These are phyloP conservation scores for Coriolopsis trogii DNA, from an alignment of 1,284 basidiomycete genomes.

Conservation along the genomic window DNA sequence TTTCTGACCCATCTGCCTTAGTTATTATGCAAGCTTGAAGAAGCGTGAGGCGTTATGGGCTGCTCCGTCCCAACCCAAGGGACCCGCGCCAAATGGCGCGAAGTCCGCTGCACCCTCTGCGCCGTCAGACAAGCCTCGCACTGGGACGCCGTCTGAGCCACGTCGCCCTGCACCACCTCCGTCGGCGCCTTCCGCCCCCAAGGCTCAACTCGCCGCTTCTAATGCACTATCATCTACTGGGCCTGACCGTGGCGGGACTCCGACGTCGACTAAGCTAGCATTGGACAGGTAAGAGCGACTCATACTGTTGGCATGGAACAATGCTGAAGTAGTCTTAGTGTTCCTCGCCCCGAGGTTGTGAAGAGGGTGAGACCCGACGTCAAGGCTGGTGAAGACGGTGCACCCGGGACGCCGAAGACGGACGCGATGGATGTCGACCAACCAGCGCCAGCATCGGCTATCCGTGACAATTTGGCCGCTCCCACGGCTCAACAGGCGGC, in stretches of 20 bases:
- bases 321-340: conserved; percentile 40
- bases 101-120: conserved; percentile 35
- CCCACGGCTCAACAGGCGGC: conserved; percentile 1
- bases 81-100: conserved; percentile 32
- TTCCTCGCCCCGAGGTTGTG: conserved; percentile 77
- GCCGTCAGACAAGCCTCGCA: conserved; percentile 44
- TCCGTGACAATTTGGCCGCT: conserved; percentile 2
- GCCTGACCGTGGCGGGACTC: conserved; percentile 20
- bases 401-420: conserved; percentile 23
- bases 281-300: conserved; percentile 59
- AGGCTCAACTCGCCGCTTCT: conserved; percentile 43
- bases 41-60: conserved; percentile 67
- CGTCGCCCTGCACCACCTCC: conserved; percentile 38
- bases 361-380: conserved; percentile 64
- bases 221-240: conserved; percentile 27
- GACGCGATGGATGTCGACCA: conserved; percentile 47
- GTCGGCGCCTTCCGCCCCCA: conserved; percentile 58
- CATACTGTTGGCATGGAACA: no score
- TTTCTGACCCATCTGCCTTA: conserved; percentile 27
- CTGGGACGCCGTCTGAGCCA: conserved; percentile 35
- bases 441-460: conserved; percentile 2
- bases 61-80: conserved; percentile 35
- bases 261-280: conserved; percentile 53
- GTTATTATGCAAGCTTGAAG: conserved; percentile 72
- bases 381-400: conserved; percentile 21